phyloP scores from a whole-genome alignment of 768 basidiomycete species.

The Calvatia gigantea region DNA sequence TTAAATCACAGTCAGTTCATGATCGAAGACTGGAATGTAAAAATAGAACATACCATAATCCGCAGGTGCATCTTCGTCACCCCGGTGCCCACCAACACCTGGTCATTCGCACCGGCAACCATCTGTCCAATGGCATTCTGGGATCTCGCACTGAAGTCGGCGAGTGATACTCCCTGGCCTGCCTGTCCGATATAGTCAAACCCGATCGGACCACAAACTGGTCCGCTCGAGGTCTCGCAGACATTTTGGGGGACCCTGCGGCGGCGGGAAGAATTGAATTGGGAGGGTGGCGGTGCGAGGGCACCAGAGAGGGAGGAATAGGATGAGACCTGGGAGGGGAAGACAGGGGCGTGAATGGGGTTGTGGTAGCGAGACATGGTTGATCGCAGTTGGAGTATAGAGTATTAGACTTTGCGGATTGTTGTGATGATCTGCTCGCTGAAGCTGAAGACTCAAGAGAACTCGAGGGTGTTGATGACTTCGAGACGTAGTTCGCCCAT shows the following conservation, averaged over 20 bases:
- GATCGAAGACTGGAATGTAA: neutral
- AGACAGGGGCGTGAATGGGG: constrained; percentile 12
- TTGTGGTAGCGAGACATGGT: constrained; percentile 9
- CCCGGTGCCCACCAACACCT: constrained; percentile 7
- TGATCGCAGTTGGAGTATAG: constrained; percentile 6
- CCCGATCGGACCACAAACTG: neutral
- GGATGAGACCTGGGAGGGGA: constrained; percentile 10
- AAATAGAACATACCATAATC: constrained; percentile 10
- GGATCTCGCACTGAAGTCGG: constrained; percentile 4
- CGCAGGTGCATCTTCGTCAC: constrained; percentile 10
- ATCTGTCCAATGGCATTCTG: constrained; percentile 10
- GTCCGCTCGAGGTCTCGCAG: neutral
- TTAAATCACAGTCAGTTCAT: neutral
- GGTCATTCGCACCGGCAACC: constrained; percentile 14
- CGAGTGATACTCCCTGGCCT: constrained; percentile 10
- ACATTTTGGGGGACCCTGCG: constrained; percentile 8
- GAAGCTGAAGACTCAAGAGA: neutral
- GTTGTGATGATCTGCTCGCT: neutral
- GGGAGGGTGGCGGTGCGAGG: constrained; percentile 3
- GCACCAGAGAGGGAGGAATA: constrained; percentile 10
- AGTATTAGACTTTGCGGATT: constrained; percentile 2
- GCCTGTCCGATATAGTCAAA: constrained; percentile 12
- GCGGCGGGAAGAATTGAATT: constrained; percentile 1
- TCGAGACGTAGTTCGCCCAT: neutral
- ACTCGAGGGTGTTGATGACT: neutral